phyloP scores from a whole-genome alignment of 2,329 filamentous ascomycete genomes.

The Nothophaeocryptopus gaeumannii region DNA sequence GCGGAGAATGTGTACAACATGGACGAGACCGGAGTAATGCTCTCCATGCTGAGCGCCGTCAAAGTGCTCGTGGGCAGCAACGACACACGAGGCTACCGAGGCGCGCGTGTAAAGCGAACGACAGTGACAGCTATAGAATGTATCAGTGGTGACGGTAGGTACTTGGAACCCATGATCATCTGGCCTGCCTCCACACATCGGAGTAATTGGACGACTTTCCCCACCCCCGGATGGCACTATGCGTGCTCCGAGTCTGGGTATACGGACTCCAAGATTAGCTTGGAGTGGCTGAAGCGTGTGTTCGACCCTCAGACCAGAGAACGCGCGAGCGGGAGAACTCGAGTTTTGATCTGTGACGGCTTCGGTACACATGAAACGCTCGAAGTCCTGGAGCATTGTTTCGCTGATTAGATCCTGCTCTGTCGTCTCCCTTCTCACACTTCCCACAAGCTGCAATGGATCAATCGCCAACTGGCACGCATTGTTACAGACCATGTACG shows the following conservation, averaged over 20 bases:
- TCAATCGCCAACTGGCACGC: too few species aligned
- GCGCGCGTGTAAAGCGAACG: constrained; percentile 28
- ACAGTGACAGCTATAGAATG: constrained; percentile 16
- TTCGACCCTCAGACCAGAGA: constrained; percentile 37
- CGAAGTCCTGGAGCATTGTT: constrained; percentile 28
- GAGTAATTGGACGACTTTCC: too few species aligned
- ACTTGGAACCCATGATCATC: too few species aligned
- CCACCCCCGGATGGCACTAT: too few species aligned
- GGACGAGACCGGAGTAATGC: constrained; percentile 37
- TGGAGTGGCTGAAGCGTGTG: constrained; percentile 37
- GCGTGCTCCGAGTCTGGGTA: neutral
- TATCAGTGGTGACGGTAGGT: too few species aligned
- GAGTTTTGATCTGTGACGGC: constrained; percentile 38
- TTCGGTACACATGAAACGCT: constrained; percentile 38
- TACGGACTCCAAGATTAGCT: constrained; percentile 23
- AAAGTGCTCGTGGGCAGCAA: constrained; percentile 35
- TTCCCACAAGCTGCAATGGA: constrained; percentile 3
- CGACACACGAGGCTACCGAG: constrained; percentile 26
- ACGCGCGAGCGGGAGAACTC: constrained; percentile 32
- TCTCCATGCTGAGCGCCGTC: constrained; percentile 29
- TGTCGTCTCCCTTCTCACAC: constrained; percentile 32
- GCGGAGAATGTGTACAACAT: constrained; percentile 38
- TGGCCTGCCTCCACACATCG: too few species aligned
- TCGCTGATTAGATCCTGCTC: constrained; percentile 36
- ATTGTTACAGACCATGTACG: too few species aligned